These are phyloP conservation scores for Chalciporus sp. DNA, from an alignment of 1,284 basidiomycete species.

Conservation along the genomic window DNA sequence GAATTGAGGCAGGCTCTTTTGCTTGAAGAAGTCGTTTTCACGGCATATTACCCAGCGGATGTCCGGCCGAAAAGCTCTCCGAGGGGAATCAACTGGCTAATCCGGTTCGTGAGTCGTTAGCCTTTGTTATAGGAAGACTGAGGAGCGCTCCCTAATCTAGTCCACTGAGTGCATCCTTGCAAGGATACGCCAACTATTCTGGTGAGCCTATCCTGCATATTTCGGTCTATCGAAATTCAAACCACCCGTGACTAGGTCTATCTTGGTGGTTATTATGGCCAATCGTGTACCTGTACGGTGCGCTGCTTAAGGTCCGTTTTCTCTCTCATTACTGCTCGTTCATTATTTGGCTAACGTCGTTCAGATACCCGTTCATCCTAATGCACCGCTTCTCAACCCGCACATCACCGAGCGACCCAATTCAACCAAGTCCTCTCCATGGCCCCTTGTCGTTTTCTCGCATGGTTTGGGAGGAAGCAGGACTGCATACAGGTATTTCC, in stretches of 20 bases:
- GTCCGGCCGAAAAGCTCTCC: slow-evolving; percentile 24
- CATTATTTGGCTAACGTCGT: background rate
- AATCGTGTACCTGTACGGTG: slow-evolving; percentile 50
- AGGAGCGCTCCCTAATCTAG: slow-evolving; percentile 26
- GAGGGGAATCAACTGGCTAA: slow-evolving; percentile 54
- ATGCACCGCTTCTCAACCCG: slow-evolving; percentile 56
- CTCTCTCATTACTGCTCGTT: background rate
- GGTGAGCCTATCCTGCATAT: slow-evolving; percentile 26
- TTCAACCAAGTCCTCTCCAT: slow-evolving; percentile 37
- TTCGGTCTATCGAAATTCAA: background rate
- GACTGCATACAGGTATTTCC: slow-evolving; percentile 66
- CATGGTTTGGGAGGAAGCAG: slow-evolving; percentile 80
- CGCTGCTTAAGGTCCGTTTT: slow-evolving; percentile 42
- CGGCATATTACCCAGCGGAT: slow-evolving; percentile 60
- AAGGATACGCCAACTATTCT: slow-evolving; percentile 47
- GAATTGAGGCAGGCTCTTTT: slow-evolving; percentile 43
- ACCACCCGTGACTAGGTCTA: slow-evolving; percentile 28
- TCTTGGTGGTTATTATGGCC: slow-evolving; percentile 52
- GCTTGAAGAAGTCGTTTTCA: slow-evolving; percentile 60
- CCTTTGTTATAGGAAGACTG: background rate
- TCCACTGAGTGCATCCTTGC: slow-evolving; percentile 45
- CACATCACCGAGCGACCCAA: background rate
- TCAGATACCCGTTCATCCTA: slow-evolving; percentile 59
- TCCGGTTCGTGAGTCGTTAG: slow-evolving; percentile 41
- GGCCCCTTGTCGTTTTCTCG: slow-evolving; percentile 79